Evolutionary conservation across 2,329 filamentous ascomycete species (phyloP), one percentile per base, ranked within the genome.

Genomic region (Neoascochyta sp.): DNA sequence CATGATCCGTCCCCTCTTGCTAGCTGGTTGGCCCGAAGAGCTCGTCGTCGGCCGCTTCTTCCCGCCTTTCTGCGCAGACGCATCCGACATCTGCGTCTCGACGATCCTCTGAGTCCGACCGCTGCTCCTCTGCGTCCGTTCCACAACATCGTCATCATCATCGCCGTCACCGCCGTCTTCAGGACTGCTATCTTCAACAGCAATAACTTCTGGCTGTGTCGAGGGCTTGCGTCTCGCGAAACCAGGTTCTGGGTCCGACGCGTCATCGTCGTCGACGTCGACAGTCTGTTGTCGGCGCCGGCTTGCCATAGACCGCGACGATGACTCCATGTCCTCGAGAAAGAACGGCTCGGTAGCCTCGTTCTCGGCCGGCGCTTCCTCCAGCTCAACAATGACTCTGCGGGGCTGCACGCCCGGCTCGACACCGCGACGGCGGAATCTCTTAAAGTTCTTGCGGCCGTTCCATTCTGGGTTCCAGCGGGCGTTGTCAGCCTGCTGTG

Each of bases 371-470:
- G 52, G 47, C 11, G 80, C 83, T 57, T 86, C 80, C 43, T 85
- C 78, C 4, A 94, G 65, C 0, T 73, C 66, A 4, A 95, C 77
- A 21, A 93, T 83, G 18, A 84, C 73, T 10, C 68, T 69, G 36
- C 72, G 70, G 4, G 66, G 46, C 18, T 64, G 62, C n/a, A 66
- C 63, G 26, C 54, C 62, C 29, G 40, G 58, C 53, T 45, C 62
- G 39, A 35, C 45, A 13, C 50, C 58, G 22, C 62, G 53, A 5
- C 63, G 80, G 30, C 76, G 71, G 54, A 98, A 98, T 49, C 79
- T 84, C 62, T 98, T 98, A 68, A 95, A 98, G 55, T 98, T 96
- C 63, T 87, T 90, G 23, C 90, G 75, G 1, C 90, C 92, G 56
- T 95, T 94, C 92, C 92, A 98, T 21, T 73, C 74, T 1, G 86